phyloP scores from a whole-genome alignment of 345 rosid species.

The Hibiscus mutabilis region DNA sequence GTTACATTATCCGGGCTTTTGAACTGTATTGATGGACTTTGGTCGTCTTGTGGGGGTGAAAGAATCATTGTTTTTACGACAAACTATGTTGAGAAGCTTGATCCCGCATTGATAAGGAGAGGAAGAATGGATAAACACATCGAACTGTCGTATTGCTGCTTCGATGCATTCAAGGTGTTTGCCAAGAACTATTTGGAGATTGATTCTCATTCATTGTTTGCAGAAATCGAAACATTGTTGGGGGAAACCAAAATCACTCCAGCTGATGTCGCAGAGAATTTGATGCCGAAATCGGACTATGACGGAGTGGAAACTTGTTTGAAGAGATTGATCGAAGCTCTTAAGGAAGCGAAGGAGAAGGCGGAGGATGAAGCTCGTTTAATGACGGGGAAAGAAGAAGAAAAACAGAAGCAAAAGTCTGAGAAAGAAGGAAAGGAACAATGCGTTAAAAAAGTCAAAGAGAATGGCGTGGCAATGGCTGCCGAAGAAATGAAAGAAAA shows the following conservation, averaged over 20 bases:
- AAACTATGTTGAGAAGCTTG: background rate
- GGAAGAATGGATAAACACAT: background rate
- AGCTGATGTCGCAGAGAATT: background rate
- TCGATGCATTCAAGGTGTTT: background rate
- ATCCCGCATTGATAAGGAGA: background rate
- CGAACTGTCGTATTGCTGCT: background rate
- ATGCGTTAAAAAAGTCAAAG: no score
- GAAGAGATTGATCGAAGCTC: constrained; percentile 28
- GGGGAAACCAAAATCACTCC: background rate
- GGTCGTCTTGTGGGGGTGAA: background rate
- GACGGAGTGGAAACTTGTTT: constrained; percentile 16
- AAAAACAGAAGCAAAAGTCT: background rate
- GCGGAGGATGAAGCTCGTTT: background rate
- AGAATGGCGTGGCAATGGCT: no score
- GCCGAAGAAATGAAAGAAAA: no score
- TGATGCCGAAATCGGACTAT: background rate
- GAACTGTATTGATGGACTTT: background rate
- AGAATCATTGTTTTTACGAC: background rate
- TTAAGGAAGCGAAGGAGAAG: constrained; percentile 14
- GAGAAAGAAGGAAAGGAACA: background rate
- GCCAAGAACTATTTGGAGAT: background rate
- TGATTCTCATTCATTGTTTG: background rate
- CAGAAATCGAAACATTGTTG: background rate
- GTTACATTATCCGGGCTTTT: background rate
- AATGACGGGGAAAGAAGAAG: background rate